Conservation (phyloP, 1,139 yeast genomes). For the Geotrichum klebahnii region DNA sequence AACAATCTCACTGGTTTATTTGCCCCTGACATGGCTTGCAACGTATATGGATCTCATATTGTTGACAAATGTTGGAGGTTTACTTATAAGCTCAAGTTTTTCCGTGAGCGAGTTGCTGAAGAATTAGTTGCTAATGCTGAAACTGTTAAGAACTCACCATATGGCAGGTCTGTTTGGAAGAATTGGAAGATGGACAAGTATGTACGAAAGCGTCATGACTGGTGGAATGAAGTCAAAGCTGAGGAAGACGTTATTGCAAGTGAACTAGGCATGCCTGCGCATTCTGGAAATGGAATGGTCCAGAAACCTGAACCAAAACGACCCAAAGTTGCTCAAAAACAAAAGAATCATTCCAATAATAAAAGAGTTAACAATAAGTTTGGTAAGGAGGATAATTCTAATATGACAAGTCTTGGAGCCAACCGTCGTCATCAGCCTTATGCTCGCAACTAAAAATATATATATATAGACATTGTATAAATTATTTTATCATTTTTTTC, state of each 20-base stretch:
- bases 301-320: conserved; percentile 1
- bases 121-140: conserved; percentile 59
- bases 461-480: background rate
- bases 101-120: conserved; percentile 80
- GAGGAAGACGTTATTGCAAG: conserved; percentile 48
- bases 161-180: conserved; percentile 91
- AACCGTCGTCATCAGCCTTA: conserved; percentile 12
- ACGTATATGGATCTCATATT: conserved; percentile 88
- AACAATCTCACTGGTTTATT: conserved; percentile 55
- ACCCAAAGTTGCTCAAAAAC: background rate
- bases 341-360: background rate
- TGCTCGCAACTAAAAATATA: background rate
- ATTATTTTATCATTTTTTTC: too few relatives aligned
- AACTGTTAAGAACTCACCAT: conserved; percentile 73
- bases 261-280: conserved; percentile 24
- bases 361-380: background rate
- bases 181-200: conserved; percentile 87
- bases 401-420: conserved; percentile 7
- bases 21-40: conserved; percentile 59
- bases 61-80: conserved; percentile 81
- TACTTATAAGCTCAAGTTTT: conserved; percentile 70
- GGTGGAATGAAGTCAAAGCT: conserved; percentile 71
- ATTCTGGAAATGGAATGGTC: conserved; percentile 10
- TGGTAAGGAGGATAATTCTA: conserved; percentile 4
- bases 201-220: conserved; percentile 68